Evolutionary conservation across 345 rosid genomes (phyloP), one percentile per base, ranked within the genome.

Genomic region (Sapria himalayana): DNA sequence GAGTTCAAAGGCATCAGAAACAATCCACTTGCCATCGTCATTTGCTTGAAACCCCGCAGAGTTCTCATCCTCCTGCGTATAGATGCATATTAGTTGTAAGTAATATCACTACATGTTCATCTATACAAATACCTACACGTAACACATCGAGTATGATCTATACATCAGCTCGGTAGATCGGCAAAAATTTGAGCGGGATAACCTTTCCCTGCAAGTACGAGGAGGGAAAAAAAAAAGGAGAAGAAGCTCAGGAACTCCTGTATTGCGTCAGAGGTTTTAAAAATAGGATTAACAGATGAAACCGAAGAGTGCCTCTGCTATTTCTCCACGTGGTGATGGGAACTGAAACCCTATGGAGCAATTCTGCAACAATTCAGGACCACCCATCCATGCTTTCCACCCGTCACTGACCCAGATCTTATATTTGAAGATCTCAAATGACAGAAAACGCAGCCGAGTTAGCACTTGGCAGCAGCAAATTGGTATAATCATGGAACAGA

Each of bases 311-410:
- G 81, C 93, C 91, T 71, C 64, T 48, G 37, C 48, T 19, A 14
- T 35, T 39, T 52, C 71, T 35, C 58, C 66, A 13, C 58, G 33
- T 37, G 45, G 57, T 37, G 48, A 50, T 24, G 86, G 91, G 29
- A 80, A 84, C 61, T 64, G 65, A 45, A 89, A 77, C 10, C 99
- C 92, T 0, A 53, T 69, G 7, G 95, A 79, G 62, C 99, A 73
- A 29, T 79, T 91, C 54, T 67, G 42, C 69, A 84, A 49, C 51
- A 35, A 39, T 50, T 91, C 89, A 5, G 99, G 93, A 50, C 55
- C 59, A 57, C 67, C 77, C 74, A 91, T 72, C 92, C 99, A 84
- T 54, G 77, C 86, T 63, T 73, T 73, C 39, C 64, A 67, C 19
- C 72, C 92, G 59, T 72, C 84, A 17, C 92, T 61, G 32, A 72